Percentiles rank a stretch among this genome's conserved stretches.
phyloP scores from a whole-genome alignment of 305 asterid genomes.

The Fraxinus albicans region DNA sequence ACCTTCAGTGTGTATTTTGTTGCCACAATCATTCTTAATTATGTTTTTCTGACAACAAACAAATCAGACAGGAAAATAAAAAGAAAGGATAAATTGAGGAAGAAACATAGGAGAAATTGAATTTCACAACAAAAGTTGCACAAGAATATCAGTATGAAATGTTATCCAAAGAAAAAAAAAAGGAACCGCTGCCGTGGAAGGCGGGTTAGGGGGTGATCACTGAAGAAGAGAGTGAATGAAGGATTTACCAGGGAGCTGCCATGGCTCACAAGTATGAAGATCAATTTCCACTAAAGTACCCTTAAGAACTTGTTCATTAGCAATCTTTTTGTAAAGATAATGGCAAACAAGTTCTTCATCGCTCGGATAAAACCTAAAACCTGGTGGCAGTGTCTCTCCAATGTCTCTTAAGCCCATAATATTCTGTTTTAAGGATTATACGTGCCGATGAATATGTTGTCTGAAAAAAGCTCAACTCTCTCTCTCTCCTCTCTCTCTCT shows the following conservation, averaged over 20 bases:
- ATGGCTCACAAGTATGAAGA: conserved; percentile 91
- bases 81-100: background rate
- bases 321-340: conserved; percentile 78
- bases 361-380: conserved; percentile 83
- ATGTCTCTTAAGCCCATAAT: conserved; percentile 79
- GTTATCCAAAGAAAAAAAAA: background rate
- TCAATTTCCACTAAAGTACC: conserved; percentile 86
- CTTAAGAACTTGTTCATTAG: conserved; percentile 48
- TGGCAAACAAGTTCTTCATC: conserved; percentile 87
- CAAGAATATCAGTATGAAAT: background rate
- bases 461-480: background rate
- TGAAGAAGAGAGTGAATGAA: background rate
- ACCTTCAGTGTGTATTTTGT: background rate
- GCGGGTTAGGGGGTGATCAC: background rate
- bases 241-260: conserved; percentile 92
- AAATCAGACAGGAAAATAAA: background rate
- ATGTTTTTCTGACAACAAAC: background rate
- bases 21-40: background rate
- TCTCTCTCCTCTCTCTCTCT: background rate
- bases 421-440: background rate
- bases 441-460: background rate
- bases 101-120: background rate
- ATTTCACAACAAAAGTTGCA: background rate
- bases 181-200: background rate
- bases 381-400: conserved; percentile 85